Evolutionary conservation across 495 filamentous ascomycete genomes (phyloP), one percentile per base, ranked within the genome.

Genomic region (Arthonia radiata): DNA sequence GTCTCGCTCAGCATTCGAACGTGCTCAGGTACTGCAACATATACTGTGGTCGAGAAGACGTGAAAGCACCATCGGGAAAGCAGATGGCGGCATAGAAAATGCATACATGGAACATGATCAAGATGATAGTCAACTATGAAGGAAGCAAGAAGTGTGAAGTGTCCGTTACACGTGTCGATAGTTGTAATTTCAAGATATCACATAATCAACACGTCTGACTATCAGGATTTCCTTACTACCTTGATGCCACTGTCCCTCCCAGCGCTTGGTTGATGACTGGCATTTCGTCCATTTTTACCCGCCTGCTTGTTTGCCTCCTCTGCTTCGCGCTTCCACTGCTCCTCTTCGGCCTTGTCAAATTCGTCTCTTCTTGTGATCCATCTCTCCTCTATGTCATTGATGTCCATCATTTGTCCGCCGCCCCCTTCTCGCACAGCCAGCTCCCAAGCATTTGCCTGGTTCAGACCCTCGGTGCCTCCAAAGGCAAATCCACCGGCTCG

Each of bases 401-500:
- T 63, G 43, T 86, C 77, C 64, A 82, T 68, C 31, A 64, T 55
- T 10, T 71, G 67, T 31, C 68, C 53, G 15, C 79, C 79, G 11
- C 19, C 19, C 6, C 19, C 19, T 33, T 92, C 79, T 13, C 82
- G 66, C 59, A 93, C 82, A 1, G 86, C 80, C 24, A 93, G 64
- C 42, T 86, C 73, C 86, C 86, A 97, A 11, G 94, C 59, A 15
- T 65, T 46, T 1, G 14, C 73, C 45, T 97, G 86, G 38, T 93
- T 92, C 26, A 81, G 72, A 1, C 81, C 86, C 45, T 92, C 80
- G 2, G 77, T 73, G 5, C 72, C 60, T 0, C 82, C 82, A 52
- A 97, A 94, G 0, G 71, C 83, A 48, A 93, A 94, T 0, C 86
- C 86, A 2, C 76, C 67, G 0, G 86, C 81, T 14, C 82, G 64